Evolutionary conservation across 768 basidiomycete species (phyloP).

Genomic region (Trametes cingulata): DNA sequence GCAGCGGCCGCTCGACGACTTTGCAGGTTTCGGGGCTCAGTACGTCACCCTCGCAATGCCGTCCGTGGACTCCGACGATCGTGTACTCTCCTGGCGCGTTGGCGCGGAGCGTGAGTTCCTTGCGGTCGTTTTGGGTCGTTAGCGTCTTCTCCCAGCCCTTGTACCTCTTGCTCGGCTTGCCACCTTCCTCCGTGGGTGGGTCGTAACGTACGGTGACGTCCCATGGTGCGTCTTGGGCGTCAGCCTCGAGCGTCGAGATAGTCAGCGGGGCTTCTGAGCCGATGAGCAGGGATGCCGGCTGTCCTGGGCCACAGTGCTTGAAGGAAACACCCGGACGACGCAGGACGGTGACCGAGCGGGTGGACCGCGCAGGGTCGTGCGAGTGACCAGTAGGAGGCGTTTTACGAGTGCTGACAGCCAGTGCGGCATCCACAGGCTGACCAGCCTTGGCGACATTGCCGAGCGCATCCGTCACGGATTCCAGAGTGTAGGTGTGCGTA

Average conservation of each 20-base stretch:
- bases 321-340: conserved; percentile 73
- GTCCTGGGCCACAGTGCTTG: conserved; percentile 68
- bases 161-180: conserved; percentile 39
- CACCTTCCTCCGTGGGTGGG: conserved; percentile 45
- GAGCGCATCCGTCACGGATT: conserved; percentile 79
- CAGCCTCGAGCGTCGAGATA: conserved; percentile 53
- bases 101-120: conserved; percentile 50
- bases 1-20: conserved; percentile 73
- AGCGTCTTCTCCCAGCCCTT: conserved; percentile 68
- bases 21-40: conserved; percentile 79
- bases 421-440: not conserved
- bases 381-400: not conserved
- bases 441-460: conserved; percentile 63
- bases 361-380: conserved; percentile 1
- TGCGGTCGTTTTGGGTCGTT: conserved; percentile 46
- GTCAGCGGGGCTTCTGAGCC: conserved; percentile 62
- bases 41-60: conserved; percentile 81
- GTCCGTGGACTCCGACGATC: conserved; percentile 69
- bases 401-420: conserved; percentile 38
- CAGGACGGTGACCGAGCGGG: conserved; percentile 66
- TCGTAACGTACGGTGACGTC: conserved; percentile 62
- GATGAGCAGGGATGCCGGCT: conserved; percentile 68
- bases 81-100: conserved; percentile 76
- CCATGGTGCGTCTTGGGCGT: conserved; percentile 70
- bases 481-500: conserved; percentile 70